Evolutionary conservation across 306 rosid genomes (phyloP).

Genomic region (Benincasa hispida): DNA sequence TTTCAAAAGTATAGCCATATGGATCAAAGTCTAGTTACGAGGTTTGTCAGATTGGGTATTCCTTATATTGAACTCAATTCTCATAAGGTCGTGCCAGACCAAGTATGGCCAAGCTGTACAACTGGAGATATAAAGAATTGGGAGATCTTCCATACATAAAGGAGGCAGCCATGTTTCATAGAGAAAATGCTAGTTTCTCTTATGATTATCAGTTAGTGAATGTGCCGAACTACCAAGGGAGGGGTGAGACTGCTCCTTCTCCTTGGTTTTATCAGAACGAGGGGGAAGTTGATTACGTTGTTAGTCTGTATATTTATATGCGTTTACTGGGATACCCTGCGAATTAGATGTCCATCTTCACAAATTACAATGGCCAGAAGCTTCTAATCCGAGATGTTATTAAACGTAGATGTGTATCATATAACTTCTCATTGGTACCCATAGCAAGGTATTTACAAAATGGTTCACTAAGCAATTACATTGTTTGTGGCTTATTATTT

Average conservation of each 20-base stretch:
- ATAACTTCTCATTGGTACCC: conserved; percentile 88
- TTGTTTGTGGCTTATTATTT: neutral
- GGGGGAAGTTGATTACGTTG: conserved; percentile 94
- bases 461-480: neutral
- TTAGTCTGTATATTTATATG: conserved; percentile 89
- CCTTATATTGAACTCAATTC: conserved; percentile 98
- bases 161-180: conserved; percentile 41
- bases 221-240: conserved; percentile 84
- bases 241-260: conserved; percentile 94
- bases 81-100: conserved; percentile 98
- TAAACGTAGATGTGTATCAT: conserved; percentile 79
- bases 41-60: conserved; percentile 94
- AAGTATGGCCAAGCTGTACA: conserved; percentile 81
- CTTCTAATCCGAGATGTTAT: conserved; percentile 91
- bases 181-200: conserved; percentile 92
- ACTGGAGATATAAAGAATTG: conserved; percentile 93
- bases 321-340: conserved; percentile 94
- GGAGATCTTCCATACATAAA: conserved; percentile 86
- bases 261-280: conserved; percentile 98
- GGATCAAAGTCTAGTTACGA: conserved; percentile 93
- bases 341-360: conserved; percentile 88
- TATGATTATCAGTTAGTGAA: conserved; percentile 90
- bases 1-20: conserved; percentile 96
- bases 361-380: conserved; percentile 98
- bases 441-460: conserved; percentile 56